Conservation (phyloP, 148 eudicot genomes). For the Cornus suecica region DNA sequence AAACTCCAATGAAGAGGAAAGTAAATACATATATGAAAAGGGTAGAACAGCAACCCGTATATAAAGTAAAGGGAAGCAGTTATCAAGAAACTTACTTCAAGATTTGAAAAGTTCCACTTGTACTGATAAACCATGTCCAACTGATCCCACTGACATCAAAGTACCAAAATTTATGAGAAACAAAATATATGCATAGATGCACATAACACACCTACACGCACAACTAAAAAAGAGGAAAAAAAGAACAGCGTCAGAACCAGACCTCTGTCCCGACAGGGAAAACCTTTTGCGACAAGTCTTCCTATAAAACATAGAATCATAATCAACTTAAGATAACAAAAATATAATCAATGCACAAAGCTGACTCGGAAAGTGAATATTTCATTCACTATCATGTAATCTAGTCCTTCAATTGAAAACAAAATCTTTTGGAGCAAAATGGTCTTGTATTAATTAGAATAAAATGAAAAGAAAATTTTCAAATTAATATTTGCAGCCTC, state of each 20-base stretch:
- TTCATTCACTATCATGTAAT: not conserved
- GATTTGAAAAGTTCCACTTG: conserved; percentile 84
- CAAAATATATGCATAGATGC: not conserved
- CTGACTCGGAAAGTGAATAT: not conserved
- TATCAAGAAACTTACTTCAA: conserved; percentile 61
- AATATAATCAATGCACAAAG: not conserved
- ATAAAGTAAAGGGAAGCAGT: not conserved
- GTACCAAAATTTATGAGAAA: conserved; percentile 3
- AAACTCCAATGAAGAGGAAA: not conserved
- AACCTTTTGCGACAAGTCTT: conserved; percentile 91
- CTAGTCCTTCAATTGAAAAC: not conserved
- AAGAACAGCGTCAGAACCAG: not conserved
- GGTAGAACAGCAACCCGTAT: not conserved
- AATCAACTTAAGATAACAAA: not conserved
- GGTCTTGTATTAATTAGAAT: too few species aligned
- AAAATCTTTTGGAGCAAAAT: not conserved
- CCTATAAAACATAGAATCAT: conserved; percentile 48
- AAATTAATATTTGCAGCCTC: too few species aligned
- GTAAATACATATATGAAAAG: not conserved
- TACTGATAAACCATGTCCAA: conserved; percentile 75
- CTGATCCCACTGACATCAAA: conserved; percentile 81
- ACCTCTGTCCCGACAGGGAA: conserved; percentile 99
- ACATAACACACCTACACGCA: too few species aligned
- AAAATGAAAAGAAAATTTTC: too few species aligned
- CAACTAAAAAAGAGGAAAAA: not conserved